Evolutionary conservation across 257 asterid species (phyloP).

Genomic region (Oldenlandia corymbosa): DNA sequence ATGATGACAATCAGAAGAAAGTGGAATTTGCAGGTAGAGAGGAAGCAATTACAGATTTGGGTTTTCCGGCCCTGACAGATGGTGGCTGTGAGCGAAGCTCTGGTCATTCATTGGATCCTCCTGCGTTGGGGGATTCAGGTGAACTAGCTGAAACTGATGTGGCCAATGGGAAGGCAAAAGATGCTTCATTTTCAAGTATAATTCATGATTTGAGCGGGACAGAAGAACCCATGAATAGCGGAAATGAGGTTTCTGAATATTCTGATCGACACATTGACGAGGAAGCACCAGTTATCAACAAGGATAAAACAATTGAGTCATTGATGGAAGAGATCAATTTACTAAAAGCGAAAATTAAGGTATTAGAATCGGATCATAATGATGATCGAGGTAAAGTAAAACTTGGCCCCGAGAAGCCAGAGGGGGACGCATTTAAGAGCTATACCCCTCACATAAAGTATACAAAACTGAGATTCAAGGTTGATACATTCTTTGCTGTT

Average conservation of each 20-base stretch:
- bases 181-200: conserved; percentile 35
- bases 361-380: conserved; percentile 36
- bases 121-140: conserved; percentile 54
- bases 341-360: conserved; percentile 55
- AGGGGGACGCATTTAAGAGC: conserved; percentile 45
- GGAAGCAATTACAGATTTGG: conserved; percentile 8
- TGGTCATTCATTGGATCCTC: conserved; percentile 49
- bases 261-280: conserved; percentile 28
- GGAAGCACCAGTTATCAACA: conserved; percentile 31
- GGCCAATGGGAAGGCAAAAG: conserved; percentile 28
- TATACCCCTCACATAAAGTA: conserved; percentile 71
- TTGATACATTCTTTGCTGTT: conserved; percentile 90
- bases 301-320: conserved; percentile 40
- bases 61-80: conserved; percentile 30
- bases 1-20: conserved; percentile 30
- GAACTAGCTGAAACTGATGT: conserved; percentile 39
- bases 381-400: conserved; percentile 19
- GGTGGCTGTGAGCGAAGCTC: conserved; percentile 34
- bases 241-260: conserved; percentile 32
- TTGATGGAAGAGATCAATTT: conserved; percentile 64
- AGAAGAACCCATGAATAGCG: conserved; percentile 25
- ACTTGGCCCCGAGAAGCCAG: too few species aligned
- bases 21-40: conserved; percentile 24
- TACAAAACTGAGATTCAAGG: conserved; percentile 82
- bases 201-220: conserved; percentile 20